Conservation (phyloP, 345 rosid genomes). For the Hypericum perforatum region DNA sequence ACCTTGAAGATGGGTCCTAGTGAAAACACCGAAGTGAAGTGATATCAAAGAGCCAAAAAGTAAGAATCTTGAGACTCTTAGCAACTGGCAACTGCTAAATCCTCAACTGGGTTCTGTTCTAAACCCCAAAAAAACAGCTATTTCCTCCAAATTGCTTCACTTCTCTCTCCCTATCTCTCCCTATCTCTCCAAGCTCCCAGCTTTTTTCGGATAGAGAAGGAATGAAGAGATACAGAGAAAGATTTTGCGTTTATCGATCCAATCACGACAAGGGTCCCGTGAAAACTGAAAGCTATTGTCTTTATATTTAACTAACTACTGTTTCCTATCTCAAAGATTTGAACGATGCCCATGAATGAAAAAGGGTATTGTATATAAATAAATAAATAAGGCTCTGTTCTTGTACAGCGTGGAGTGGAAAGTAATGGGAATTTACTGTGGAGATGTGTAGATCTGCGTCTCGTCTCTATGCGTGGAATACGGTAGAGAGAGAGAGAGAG, state of each 20-base stretch:
- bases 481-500: too few relatives aligned
- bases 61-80: too few relatives aligned
- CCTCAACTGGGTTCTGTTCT: too few relatives aligned
- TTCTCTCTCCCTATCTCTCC: background rate
- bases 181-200: background rate
- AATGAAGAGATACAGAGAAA: conserved; percentile 15
- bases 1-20: conserved; percentile 18
- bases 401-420: too few relatives aligned
- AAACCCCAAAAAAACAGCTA: conserved; percentile 20
- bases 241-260: conserved; percentile 47
- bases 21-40: background rate
- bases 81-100: too few relatives aligned
- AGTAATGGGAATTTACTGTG: conserved; percentile 3
- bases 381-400: too few relatives aligned
- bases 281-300: conserved; percentile 15
- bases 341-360: background rate
- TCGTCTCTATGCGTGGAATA: too few relatives aligned
- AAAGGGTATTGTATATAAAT: too few relatives aligned
- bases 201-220: conserved; percentile 8
- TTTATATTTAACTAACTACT: background rate
- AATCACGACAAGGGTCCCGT: conserved; percentile 36
- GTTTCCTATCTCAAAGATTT: too few relatives aligned
- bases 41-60: background rate
- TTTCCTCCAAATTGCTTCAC: background rate
- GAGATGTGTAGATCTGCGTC: background rate